Evolutionary conservation across 83 land plant genomes (phyloP), one percentile per base, ranked within the genome.

Genomic region (Picea engelmannii): DNA sequence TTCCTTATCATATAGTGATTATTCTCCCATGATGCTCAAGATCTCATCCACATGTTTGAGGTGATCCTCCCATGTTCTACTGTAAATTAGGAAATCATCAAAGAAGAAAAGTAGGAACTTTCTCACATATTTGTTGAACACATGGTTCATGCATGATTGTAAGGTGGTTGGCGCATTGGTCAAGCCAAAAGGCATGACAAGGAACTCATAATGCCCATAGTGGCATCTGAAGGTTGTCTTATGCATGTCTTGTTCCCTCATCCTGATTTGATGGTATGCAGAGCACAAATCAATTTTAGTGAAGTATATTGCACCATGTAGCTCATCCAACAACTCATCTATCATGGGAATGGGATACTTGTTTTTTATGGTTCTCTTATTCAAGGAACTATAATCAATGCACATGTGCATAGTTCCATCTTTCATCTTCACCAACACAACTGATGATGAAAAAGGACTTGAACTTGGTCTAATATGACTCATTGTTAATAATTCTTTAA

Each of bases 241-340:
- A 6, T 16, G 65, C 7, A 66, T 21, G 13, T 68, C 70, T 44
- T 16, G 0, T 0, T 2, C 25, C 27, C 38, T 5, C 66, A 85
- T 59, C 27, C 5, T 16, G 13, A 85, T 78, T 58, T 81, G 62
- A 31, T 76, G 75, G 52, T 82, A 85, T 1, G 84, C 66, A 18
- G 4, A 66, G 6, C 4, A 16, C 6, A 85, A 44, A 52, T 85
- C 84, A 21, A 78, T 35, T 60, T 81, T 85, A 12, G 83, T 35
- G 76, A 55, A 75, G 80, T 18, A 52, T 11, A 5, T 3, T 8
- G 38, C 84, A 5, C 78, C 81, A 17, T 27, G 27, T 9, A 85
- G n/a, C 13, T 82, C 82, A 85, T 82, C 62, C 18, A 83, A 25
- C 15, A 86, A 64, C 35, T 83, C 82, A 47, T 86, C 79, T 58